Evolutionary conservation across 2,329 filamentous ascomycete species (phyloP).

Genomic region (Beauveria rudraprayagi): DNA sequence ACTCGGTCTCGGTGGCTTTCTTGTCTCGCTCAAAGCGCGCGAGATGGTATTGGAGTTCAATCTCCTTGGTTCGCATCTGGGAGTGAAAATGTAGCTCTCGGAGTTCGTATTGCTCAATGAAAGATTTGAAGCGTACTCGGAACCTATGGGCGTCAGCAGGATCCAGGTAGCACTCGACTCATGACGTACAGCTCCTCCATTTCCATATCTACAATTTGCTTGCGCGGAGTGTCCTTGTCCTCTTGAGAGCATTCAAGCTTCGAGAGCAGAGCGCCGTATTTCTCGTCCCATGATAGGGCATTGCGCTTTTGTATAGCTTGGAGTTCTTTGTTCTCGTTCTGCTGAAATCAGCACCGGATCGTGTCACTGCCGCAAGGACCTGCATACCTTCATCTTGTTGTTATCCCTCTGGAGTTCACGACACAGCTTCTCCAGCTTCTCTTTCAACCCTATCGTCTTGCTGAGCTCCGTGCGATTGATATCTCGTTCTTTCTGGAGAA

Average conservation of each 20-base stretch:
- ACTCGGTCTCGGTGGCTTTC: conserved; percentile 77
- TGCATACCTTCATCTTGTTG: conserved; percentile 85
- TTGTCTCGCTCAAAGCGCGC: conserved; percentile 84
- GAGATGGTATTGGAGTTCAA: conserved; percentile 88
- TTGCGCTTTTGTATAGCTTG: conserved; percentile 80
- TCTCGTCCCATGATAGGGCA: conserved; percentile 74
- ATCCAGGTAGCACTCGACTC: background rate
- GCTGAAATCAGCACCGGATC: conserved; percentile 17
- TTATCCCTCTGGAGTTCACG: conserved; percentile 93
- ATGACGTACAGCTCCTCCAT: conserved; percentile 73
- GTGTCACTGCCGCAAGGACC: background rate
- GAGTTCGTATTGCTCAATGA: conserved; percentile 94
- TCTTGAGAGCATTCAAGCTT: conserved; percentile 86
- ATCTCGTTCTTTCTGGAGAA: conserved; percentile 94
- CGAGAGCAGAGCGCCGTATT: conserved; percentile 69
- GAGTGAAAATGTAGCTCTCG: conserved; percentile 92
- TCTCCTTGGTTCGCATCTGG: conserved; percentile 84
- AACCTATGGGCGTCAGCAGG: conserved; percentile 44
- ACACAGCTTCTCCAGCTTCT: conserved; percentile 94
- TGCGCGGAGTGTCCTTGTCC: conserved; percentile 75
- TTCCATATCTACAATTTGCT: conserved; percentile 74
- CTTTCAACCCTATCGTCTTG: conserved; percentile 84
- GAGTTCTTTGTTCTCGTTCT: conserved; percentile 90
- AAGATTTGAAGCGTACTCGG: conserved; percentile 83
- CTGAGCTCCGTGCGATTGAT: conserved; percentile 78